Conservation (phyloP, 805 yeast genomes). For the Monosporozyma siamensis region DNA sequence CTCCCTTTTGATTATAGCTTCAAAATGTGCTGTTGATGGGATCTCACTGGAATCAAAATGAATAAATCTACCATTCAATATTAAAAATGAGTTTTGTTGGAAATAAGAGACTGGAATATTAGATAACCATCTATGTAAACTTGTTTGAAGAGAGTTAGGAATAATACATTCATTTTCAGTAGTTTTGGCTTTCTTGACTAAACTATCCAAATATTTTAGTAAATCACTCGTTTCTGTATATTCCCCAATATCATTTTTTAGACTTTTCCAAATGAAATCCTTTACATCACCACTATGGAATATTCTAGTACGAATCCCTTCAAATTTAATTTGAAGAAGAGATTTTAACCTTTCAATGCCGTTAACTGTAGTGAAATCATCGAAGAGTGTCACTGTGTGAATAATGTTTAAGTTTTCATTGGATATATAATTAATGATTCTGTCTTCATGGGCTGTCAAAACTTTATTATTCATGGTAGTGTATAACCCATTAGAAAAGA, state of each 20-base stretch:
- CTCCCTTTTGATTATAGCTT: conserved; percentile 40
- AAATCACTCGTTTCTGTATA: not conserved
- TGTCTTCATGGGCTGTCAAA: conserved; percentile 10
- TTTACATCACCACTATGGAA: conserved; percentile 24
- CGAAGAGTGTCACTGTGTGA: conserved; percentile 46
- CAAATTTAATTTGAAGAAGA: conserved; percentile 17
- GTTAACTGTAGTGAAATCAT: conserved; percentile 38
- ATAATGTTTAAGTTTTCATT: conserved; percentile 17
- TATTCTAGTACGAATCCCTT: conserved; percentile 35
- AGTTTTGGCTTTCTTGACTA: not conserved
- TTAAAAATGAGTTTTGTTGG: conserved; percentile 33
- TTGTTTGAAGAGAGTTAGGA: not conserved
- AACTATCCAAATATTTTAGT: not conserved
- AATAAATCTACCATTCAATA: conserved; percentile 48
- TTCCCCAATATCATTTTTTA: conserved; percentile 5
- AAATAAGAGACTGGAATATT: conserved; percentile 14
- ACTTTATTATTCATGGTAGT: conserved; percentile 20
- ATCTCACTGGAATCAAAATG: conserved; percentile 27
- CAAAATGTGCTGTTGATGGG: conserved; percentile 25
- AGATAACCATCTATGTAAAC: conserved; percentile 20
- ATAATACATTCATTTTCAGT: conserved; percentile 3
- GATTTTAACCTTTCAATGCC: conserved; percentile 39
- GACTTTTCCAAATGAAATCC: conserved; percentile 15
- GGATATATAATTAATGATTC: conserved; percentile 17
- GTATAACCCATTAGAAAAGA: conserved; percentile 26